phyloP scores from a whole-genome alignment of 352 stramenopile species.

The Pilasporangium apinafurcum region DNA sequence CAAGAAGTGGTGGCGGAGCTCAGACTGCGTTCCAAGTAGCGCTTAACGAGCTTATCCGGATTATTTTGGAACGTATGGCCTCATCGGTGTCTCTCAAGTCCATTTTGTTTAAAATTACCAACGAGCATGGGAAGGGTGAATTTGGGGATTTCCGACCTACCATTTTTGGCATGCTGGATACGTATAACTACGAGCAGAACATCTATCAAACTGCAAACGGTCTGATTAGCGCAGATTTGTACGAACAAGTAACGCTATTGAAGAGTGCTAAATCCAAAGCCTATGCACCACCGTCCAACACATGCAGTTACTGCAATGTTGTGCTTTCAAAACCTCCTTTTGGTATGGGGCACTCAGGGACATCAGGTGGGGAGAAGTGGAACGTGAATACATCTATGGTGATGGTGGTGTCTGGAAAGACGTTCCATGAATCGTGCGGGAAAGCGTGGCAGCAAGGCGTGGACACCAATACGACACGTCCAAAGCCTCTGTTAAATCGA shows the following conservation, averaged over 20 bases:
- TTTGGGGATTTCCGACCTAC: slow-evolving; percentile 94
- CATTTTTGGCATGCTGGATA: slow-evolving; percentile 92
- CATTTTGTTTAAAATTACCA: slow-evolving; percentile 94
- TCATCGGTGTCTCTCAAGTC: slow-evolving; percentile 90
- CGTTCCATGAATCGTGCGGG: slow-evolving; percentile 83
- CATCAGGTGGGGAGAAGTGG: slow-evolving; percentile 69
- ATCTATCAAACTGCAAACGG: slow-evolving; percentile 85
- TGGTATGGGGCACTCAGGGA: slow-evolving; percentile 72
- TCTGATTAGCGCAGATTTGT: slow-evolving; percentile 79
- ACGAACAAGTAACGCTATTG: slow-evolving; percentile 77
- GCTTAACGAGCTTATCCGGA: slow-evolving; percentile 89
- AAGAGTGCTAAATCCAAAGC: slow-evolving; percentile 67
- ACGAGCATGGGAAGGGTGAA: slow-evolving; percentile 88
- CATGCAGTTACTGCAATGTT: slow-evolving; percentile 78
- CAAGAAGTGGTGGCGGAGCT: slow-evolving; percentile 48
- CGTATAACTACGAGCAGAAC: slow-evolving; percentile 89
- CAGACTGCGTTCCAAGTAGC: slow-evolving; percentile 87
- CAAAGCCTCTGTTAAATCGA: slow-evolving; percentile 20
- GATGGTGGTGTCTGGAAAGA: slow-evolving; percentile 67
- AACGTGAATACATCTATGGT: slow-evolving; percentile 82
- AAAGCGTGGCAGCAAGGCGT: slow-evolving; percentile 81
- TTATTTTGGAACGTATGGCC: slow-evolving; percentile 93
- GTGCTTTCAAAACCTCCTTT: slow-evolving; percentile 78
- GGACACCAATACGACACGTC: slow-evolving; percentile 17
- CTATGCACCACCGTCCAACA: slow-evolving; percentile 69